Evolutionary conservation across 2,329 filamentous ascomycete species (phyloP).

Genomic region (Ophiostoma australiae): DNA sequence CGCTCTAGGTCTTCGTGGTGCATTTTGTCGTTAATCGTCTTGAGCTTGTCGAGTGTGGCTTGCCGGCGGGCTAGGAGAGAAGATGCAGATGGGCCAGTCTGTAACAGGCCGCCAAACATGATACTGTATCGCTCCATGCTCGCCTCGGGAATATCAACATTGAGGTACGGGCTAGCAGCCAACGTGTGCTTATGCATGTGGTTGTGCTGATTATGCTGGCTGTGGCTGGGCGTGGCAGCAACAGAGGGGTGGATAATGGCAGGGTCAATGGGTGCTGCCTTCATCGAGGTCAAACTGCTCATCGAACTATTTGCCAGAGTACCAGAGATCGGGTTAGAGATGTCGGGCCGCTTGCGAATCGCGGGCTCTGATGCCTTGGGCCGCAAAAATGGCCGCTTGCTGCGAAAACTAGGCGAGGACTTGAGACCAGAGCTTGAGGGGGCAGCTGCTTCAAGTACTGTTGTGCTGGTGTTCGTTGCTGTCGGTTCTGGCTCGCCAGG

Average conservation of each 20-base stretch:
- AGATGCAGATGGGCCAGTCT: slow-evolving; percentile 29
- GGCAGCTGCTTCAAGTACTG: not conserved
- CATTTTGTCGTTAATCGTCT: slow-evolving; percentile 46
- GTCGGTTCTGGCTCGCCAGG: slow-evolving; percentile 25
- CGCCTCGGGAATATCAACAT: slow-evolving; percentile 74
- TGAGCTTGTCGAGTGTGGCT: slow-evolving; percentile 54
- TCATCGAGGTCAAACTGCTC: not conserved
- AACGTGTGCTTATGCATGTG: not conserved
- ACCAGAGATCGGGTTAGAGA: not conserved
- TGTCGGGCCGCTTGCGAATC: slow-evolving; percentile 18
- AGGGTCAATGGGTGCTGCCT: not conserved
- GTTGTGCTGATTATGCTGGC: not conserved
- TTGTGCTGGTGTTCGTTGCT: slow-evolving; percentile 14
- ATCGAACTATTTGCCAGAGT: not conserved
- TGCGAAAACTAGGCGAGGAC: not conserved
- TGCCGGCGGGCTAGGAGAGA: slow-evolving; percentile 54
- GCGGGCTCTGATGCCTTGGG: slow-evolving; percentile 27
- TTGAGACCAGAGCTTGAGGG: not conserved
- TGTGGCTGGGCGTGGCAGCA: not conserved
- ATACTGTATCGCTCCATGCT: slow-evolving; percentile 87
- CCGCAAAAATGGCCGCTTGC: slow-evolving; percentile 25
- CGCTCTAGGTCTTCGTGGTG: slow-evolving; percentile 34
- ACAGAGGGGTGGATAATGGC: not conserved
- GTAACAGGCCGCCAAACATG: slow-evolving; percentile 78
- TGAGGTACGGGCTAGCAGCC: slow-evolving; percentile 46